These are phyloP conservation scores for Mycena leptocephala DNA, from an alignment of 768 basidiomycete genomes.

Conservation along the genomic window DNA sequence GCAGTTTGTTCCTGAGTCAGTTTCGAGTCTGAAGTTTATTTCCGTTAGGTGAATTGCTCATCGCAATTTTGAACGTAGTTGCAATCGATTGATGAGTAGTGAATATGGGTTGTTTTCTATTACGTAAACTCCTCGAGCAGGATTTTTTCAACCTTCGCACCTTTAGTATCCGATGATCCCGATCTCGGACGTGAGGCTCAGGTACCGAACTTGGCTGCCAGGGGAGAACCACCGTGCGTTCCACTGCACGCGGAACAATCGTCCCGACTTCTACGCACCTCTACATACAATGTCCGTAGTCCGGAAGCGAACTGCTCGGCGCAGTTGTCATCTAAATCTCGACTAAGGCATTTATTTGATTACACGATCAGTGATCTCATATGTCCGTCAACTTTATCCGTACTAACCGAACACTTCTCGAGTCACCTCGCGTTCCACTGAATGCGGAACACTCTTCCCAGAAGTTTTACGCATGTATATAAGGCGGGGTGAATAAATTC, in stretches of 20 bases:
- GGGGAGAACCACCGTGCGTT: no score
- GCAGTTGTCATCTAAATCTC: neutral
- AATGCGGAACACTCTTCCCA: neutral
- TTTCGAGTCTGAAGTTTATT: slow-evolving; percentile 14
- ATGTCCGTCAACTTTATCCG: no score
- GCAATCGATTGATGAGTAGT: no score
- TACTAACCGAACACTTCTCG: neutral
- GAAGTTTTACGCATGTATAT: neutral
- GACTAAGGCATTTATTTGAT: neutral
- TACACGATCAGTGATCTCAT: no score
- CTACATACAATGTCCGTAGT: no score
- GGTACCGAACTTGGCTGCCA: no score
- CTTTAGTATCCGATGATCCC: no score
- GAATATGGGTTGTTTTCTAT: no score
- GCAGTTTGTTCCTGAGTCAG: slow-evolving; percentile 1
- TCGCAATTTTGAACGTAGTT: neutral
- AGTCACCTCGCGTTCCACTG: neutral
- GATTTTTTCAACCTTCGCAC: neutral
- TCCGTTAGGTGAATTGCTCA: neutral
- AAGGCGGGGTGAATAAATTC: neutral
- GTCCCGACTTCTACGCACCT: no score
- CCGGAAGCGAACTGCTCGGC: neutral
- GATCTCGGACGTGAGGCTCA: no score
- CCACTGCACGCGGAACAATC: no score
- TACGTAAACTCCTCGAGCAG: neutral